These are phyloP conservation scores for Deinandra increscens DNA, from an alignment of 129 eudicot species.

Conservation along the genomic window DNA sequence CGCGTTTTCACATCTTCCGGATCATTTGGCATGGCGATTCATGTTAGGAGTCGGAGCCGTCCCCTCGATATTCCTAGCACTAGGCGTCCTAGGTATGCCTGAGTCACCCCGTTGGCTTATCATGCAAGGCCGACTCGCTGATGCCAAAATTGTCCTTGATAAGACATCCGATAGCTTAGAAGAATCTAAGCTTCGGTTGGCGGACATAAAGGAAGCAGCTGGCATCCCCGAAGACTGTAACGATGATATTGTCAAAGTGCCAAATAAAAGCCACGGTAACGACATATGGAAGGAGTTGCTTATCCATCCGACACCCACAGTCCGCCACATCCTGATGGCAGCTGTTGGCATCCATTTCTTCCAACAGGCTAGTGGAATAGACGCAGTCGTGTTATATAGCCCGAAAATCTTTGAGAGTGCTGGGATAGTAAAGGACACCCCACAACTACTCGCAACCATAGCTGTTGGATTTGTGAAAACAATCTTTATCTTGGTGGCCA, in stretches of 20 bases:
- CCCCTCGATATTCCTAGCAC: slow-evolving; percentile 50
- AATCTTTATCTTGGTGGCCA: slow-evolving; percentile 49
- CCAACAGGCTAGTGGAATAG: slow-evolving; percentile 70
- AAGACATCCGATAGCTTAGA: slow-evolving; percentile 52
- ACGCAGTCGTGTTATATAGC: slow-evolving; percentile 63
- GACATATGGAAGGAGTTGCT: slow-evolving; percentile 65
- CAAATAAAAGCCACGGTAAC: slow-evolving; percentile 32
- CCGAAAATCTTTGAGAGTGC: slow-evolving; percentile 51
- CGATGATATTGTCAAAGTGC: slow-evolving; percentile 49
- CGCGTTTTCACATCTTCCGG: slow-evolving; percentile 48
- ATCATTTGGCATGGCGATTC: slow-evolving; percentile 55
- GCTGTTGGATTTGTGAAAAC: slow-evolving; percentile 64
- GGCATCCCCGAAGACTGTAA: slow-evolving; percentile 55
- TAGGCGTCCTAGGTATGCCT: slow-evolving; percentile 68
- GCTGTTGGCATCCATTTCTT: slow-evolving; percentile 60
- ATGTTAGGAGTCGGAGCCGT: slow-evolving; percentile 67
- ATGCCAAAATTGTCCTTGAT: slow-evolving; percentile 63
- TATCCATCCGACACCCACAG: slow-evolving; percentile 58
- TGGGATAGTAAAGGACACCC: slow-evolving; percentile 39
- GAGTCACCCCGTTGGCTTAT: slow-evolving; percentile 86
- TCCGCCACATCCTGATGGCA: slow-evolving; percentile 49
- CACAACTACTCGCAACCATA: slow-evolving; percentile 53
- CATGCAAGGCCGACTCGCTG: slow-evolving; percentile 65
- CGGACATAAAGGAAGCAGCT: slow-evolving; percentile 56
- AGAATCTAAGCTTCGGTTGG: slow-evolving; percentile 48